These are phyloP conservation scores for Colletotrichum sp. DNA, from an alignment of 2,329 filamentous ascomycete species.

Conservation along the genomic window DNA sequence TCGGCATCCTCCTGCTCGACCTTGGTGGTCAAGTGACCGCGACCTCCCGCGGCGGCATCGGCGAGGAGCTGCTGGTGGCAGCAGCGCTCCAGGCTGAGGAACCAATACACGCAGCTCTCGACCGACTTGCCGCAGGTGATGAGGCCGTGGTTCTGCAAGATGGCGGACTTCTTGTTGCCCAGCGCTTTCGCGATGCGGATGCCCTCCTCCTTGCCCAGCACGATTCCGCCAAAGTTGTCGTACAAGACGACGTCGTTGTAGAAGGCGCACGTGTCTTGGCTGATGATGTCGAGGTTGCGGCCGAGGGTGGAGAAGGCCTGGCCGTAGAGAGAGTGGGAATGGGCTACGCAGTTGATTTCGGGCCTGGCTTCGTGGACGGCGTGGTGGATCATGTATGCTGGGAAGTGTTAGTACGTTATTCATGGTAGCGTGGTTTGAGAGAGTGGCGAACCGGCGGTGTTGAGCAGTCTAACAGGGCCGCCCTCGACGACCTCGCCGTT, in stretches of 20 bases:
- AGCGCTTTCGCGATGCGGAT: slow-evolving; percentile 50
- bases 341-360: slow-evolving; percentile 58
- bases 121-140: slow-evolving; percentile 55
- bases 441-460: slow-evolving; percentile 8
- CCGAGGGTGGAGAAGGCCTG: slow-evolving; percentile 66
- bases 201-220: slow-evolving; percentile 58
- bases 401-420: background rate
- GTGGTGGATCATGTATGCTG: slow-evolving; percentile 52
- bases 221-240: slow-evolving; percentile 54
- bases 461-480: slow-evolving; percentile 37
- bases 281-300: slow-evolving; percentile 68
- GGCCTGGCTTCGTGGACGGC: slow-evolving; percentile 58
- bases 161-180: slow-evolving; percentile 53
- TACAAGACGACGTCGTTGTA: slow-evolving; percentile 55
- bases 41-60: slow-evolving; percentile 64
- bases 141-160: slow-evolving; percentile 61
- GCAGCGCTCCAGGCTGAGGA: slow-evolving; percentile 54
- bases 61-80: slow-evolving; percentile 56
- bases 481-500: slow-evolving; percentile 68
- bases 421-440: background rate
- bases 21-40: slow-evolving; percentile 68
- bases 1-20: slow-evolving; percentile 71
- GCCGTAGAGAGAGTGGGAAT: slow-evolving; percentile 60
- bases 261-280: slow-evolving; percentile 66
- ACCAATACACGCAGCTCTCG: slow-evolving; percentile 60